Conservation (phyloP, 2,329 filamentous ascomycete genomes). For the Epichloe coenophiala region DNA sequence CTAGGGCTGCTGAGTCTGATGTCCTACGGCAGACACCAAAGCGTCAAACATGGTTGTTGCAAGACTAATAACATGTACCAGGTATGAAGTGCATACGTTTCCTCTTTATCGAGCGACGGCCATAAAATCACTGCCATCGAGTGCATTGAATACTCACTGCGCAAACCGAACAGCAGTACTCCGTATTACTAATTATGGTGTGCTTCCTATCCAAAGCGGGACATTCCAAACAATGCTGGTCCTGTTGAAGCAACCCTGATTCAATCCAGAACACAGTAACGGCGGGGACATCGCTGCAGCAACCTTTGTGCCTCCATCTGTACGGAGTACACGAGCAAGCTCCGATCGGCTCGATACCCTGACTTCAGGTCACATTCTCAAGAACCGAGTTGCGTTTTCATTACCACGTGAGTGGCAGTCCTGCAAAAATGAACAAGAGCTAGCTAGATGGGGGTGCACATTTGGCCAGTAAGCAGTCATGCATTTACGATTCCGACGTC, state of each 20-base stretch:
- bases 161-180: neutral
- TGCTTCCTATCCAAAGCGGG: neutral
- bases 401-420: neutral
- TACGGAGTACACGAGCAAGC: neutral
- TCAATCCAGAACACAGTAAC: neutral
- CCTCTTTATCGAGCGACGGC: neutral
- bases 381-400: neutral
- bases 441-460: neutral
- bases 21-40: neutral
- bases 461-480: neutral
- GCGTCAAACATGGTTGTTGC: neutral
- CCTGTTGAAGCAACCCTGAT: neutral
- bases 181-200: neutral
- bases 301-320: neutral
- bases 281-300: neutral
- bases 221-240: neutral
- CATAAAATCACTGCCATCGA: too few relatives aligned
- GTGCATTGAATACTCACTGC: too few relatives aligned
- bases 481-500: neutral
- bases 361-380: neutral
- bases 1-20: neutral
- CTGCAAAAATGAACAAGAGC: neutral
- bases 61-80: neutral
- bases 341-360: neutral
- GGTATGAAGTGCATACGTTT: neutral